Percentiles rank a stretch among this genome's conserved stretches.
These are phyloP conservation scores for Amanita jacksonii DNA, from an alignment of 768 basidiomycete genomes.

Conservation along the genomic window DNA sequence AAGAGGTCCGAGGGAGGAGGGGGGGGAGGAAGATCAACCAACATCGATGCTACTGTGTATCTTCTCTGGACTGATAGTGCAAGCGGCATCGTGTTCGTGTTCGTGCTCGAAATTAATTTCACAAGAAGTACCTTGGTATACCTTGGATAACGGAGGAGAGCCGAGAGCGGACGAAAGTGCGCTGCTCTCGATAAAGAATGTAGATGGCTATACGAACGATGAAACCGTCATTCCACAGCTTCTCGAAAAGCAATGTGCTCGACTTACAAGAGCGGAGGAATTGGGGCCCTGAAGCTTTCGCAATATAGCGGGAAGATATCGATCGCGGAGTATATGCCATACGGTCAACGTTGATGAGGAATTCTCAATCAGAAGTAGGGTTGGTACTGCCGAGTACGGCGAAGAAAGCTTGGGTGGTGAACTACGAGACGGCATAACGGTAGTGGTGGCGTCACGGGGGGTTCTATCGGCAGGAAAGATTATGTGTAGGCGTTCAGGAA, in stretches of 20 bases:
- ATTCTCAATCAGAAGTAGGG: conserved; percentile 49
- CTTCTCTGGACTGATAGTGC: conserved; percentile 33
- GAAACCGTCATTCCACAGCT: background rate
- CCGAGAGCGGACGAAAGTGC: conserved; percentile 23
- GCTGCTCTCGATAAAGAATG: conserved; percentile 26
- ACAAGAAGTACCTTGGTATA: conserved; percentile 25
- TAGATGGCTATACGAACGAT: conserved; percentile 1
- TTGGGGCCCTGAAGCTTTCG: conserved; percentile 30
- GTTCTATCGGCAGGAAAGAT: conserved; percentile 4
- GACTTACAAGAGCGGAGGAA: conserved; percentile 31
- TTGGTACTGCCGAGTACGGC: conserved; percentile 25
- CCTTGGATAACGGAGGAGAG: conserved; percentile 32
- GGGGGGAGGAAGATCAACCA: conserved; percentile 13
- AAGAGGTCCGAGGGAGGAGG: background rate
- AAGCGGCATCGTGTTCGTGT: conserved; percentile 25
- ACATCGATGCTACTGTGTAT: conserved; percentile 40
- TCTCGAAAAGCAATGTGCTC: background rate
- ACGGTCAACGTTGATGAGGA: conserved; percentile 32
- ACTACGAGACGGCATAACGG: conserved; percentile 15
- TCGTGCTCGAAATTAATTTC: conserved; percentile 36
- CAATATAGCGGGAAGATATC: conserved; percentile 33
- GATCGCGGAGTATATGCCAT: conserved; percentile 42
- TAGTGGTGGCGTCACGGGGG: conserved; percentile 8
- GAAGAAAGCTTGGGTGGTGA: conserved; percentile 15
- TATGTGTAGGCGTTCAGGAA: conserved; percentile 4